phyloP scores from a whole-genome alignment of 2,329 filamentous ascomycete species.

The Ceratocystis ficicola region DNA sequence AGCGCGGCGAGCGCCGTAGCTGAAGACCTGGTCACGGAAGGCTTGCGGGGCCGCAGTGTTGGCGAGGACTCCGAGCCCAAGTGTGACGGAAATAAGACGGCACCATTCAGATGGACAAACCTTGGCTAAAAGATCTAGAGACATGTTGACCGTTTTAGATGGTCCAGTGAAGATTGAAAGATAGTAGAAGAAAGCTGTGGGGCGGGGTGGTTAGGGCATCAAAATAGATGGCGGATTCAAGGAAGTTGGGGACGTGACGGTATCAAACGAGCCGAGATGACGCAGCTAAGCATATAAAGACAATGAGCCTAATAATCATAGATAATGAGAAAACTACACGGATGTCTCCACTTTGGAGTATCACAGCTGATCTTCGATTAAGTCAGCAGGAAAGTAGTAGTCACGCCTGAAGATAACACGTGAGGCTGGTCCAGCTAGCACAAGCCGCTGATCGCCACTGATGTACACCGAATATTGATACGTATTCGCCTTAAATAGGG shows the following conservation, averaged over 20 bases:
- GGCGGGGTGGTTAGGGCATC: too few species aligned
- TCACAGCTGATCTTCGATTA: neutral
- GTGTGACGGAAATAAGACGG: slow-evolving; percentile 14
- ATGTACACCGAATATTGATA: too few species aligned
- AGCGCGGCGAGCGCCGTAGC: slow-evolving; percentile 40
- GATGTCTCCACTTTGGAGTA: neutral
- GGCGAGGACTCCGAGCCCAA: slow-evolving; percentile 18
- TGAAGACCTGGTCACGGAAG: slow-evolving; percentile 35
- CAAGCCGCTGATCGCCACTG: too few species aligned
- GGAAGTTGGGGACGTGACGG: too few species aligned
- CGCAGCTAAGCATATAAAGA: neutral
- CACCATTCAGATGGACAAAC: slow-evolving; percentile 22
- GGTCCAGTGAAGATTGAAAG: neutral
- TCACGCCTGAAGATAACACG: too few species aligned
- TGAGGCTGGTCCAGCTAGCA: too few species aligned
- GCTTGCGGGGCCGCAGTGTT: slow-evolving; percentile 15
- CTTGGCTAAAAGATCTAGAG: slow-evolving; percentile 5
- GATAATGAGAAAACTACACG: neutral
- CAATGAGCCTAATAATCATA: neutral
- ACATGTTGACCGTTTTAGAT: neutral
- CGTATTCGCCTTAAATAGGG: too few species aligned
- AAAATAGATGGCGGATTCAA: too few species aligned
- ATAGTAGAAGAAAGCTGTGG: neutral
- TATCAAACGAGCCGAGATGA: too few species aligned
- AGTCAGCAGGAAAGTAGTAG: neutral